These are phyloP conservation scores for Phallus indusiatus DNA, from an alignment of 768 basidiomycete genomes.

Conservation along the genomic window DNA sequence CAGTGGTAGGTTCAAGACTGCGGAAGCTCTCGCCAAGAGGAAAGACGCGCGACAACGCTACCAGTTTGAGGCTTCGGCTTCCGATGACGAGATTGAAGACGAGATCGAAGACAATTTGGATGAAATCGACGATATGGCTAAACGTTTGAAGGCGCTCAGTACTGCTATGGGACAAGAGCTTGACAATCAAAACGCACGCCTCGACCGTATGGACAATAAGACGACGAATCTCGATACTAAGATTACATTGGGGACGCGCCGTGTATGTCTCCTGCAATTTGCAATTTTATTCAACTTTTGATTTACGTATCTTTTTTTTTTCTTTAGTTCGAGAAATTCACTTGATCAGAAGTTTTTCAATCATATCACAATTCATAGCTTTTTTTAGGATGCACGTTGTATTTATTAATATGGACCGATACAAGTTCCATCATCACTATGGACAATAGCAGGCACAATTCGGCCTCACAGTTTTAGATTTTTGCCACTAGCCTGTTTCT, in stretches of 20 bases:
- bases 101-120: slow-evolving; percentile 88
- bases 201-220: slow-evolving; percentile 72
- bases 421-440: background rate
- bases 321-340: slow-evolving; percentile 8
- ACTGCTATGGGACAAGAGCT: slow-evolving; percentile 83
- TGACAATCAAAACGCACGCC: slow-evolving; percentile 72
- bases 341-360: background rate
- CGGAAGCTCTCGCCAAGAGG: slow-evolving; percentile 41
- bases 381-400: too few relatives aligned
- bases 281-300: background rate
- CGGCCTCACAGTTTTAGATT: slow-evolving; percentile 3
- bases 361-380: background rate
- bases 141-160: slow-evolving; percentile 69
- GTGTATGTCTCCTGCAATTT: slow-evolving; percentile 34
- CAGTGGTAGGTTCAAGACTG: slow-evolving; percentile 35
- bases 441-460: too few relatives aligned
- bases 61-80: slow-evolving; percentile 85
- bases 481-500: background rate
- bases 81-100: slow-evolving; percentile 91
- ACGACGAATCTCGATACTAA: slow-evolving; percentile 63
- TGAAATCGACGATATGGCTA: slow-evolving; percentile 72
- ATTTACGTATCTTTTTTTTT: background rate
- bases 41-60: slow-evolving; percentile 73
- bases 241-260: slow-evolving; percentile 75
- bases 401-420: background rate